Conservation (phyloP, 2,329 filamentous ascomycete genomes). For the Clonostachys rhizophaga region DNA sequence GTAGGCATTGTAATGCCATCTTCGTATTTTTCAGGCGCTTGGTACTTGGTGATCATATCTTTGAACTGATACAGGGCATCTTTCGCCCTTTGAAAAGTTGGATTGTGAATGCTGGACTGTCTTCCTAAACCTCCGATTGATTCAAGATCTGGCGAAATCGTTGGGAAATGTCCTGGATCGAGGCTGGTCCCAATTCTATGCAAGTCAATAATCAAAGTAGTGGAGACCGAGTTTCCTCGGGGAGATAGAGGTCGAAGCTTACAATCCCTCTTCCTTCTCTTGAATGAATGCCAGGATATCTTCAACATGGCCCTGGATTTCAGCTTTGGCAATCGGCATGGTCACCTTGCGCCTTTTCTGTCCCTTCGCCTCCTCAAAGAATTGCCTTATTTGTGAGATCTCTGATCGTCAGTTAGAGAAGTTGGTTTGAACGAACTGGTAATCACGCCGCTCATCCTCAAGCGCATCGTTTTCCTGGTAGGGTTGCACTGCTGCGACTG, state of each 20-base stretch:
- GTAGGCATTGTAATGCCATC: constrained; percentile 13
- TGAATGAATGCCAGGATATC: not conserved
- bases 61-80: not conserved
- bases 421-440: not conserved
- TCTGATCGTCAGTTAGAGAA: not conserved
- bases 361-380: not conserved
- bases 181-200: no score
- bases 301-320: not conserved
- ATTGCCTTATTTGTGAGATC: not conserved
- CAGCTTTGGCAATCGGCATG: not conserved
- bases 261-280: not conserved
- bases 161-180: no score
- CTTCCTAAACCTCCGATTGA: no score
- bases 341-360: not conserved
- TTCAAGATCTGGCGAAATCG: no score
- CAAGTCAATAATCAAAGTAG: no score
- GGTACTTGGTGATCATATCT: not conserved
- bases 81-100: not conserved
- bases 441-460: not conserved
- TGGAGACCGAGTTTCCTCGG: no score
- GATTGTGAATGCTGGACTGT: not conserved
- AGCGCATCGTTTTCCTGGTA: not conserved
- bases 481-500: no score
- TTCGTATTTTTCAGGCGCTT: constrained; percentile 1
- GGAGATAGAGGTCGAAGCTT: no score